Conservation (phyloP, 2,329 filamentous ascomycete species). For the Sporothrix euskadiensis region DNA sequence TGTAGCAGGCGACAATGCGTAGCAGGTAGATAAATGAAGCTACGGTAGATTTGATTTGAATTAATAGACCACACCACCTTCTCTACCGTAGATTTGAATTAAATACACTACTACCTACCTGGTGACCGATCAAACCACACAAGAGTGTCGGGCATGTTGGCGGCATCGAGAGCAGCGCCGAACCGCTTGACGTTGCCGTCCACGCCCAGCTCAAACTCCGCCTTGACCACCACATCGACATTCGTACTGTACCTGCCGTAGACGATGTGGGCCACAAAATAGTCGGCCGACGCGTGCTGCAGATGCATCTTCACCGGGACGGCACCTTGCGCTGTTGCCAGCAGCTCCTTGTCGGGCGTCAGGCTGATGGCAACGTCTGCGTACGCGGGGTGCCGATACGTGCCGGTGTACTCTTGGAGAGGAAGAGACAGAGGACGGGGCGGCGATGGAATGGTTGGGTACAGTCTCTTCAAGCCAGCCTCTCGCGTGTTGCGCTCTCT, state of each 20-base stretch:
- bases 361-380: background rate
- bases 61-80: no score
- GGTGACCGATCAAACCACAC: background rate
- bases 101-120: background rate
- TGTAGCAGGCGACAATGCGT: background rate
- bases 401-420: background rate
- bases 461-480: background rate
- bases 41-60: no score
- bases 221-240: background rate
- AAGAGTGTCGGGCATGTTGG: background rate
- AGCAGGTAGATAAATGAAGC: background rate
- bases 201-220: background rate
- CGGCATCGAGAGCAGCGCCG: background rate
- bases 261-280: background rate
- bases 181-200: background rate
- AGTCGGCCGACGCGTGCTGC: background rate
- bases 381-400: background rate
- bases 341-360: background rate
- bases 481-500: background rate
- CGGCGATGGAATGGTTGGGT: background rate
- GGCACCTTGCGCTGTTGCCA: background rate
- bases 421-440: background rate
- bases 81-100: no score
- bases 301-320: background rate
- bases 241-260: background rate